These are phyloP conservation scores for Sporothrix brunneoviolacea DNA, from an alignment of 2,329 filamentous ascomycete species.

Conservation along the genomic window DNA sequence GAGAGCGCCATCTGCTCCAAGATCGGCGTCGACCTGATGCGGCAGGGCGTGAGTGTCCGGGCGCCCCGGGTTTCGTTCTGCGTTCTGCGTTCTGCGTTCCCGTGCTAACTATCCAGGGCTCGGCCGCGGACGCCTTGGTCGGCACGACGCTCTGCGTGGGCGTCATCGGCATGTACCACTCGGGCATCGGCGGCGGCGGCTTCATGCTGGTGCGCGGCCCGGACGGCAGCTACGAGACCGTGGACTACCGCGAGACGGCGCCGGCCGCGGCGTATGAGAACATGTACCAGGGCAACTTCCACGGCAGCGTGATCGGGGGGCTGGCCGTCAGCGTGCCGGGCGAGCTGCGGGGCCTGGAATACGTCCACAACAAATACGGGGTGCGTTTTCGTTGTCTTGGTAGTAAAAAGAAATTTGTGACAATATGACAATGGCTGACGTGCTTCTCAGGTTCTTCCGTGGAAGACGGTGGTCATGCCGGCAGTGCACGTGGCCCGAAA, in stretches of 20 bases:
- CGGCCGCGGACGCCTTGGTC: constrained; percentile 70
- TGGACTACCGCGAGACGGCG: constrained; percentile 87
- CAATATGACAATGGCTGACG: not conserved
- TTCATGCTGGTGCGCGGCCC: constrained; percentile 75
- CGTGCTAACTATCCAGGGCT: constrained; percentile 43
- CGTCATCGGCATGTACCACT: constrained; percentile 69
- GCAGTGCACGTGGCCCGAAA: constrained; percentile 66
- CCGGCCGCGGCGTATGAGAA: constrained; percentile 73
- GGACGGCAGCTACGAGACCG: constrained; percentile 71
- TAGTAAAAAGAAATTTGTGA: not conserved
- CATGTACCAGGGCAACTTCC: constrained; percentile 72
- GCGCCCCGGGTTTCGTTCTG: too few species aligned
- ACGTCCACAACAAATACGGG: constrained; percentile 68
- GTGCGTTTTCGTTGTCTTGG: constrained; percentile 27
- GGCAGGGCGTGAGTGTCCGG: constrained; percentile 45
- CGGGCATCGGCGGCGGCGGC: constrained; percentile 81
- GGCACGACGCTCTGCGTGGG: constrained; percentile 70
- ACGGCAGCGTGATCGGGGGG: constrained; percentile 63
- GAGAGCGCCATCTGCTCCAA: constrained; percentile 62
- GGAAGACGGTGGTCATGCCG: constrained; percentile 65
- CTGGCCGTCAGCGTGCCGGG: constrained; percentile 66
- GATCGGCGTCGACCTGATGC: constrained; percentile 59
- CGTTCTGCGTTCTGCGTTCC: not conserved
- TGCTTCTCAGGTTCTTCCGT: constrained; percentile 57
- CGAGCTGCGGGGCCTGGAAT: constrained; percentile 70